Evolutionary conservation across 169 alveolate genomes (phyloP).

Genomic region (Cyclospora cayetanensis): DNA sequence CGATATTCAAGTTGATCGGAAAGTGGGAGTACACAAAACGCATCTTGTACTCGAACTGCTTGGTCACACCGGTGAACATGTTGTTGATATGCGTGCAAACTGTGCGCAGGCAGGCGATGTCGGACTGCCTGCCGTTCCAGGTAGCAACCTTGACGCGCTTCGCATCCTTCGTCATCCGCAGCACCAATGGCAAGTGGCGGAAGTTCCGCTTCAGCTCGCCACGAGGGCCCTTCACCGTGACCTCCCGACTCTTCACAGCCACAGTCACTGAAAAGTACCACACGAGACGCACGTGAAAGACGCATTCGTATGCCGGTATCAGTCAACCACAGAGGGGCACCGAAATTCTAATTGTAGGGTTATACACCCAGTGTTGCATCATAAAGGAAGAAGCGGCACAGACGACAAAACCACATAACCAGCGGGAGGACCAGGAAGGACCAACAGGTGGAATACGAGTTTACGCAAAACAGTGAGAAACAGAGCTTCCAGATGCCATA

Average conservation of each 20-base stretch:
- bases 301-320: too few species aligned
- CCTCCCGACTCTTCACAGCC: slow-evolving; percentile 93
- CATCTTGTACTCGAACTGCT: slow-evolving; percentile 98
- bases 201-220: slow-evolving; percentile 96
- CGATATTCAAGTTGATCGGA: slow-evolving; percentile 97
- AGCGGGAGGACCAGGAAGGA: too few species aligned
- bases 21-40: slow-evolving; percentile 99
- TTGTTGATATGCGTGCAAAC: slow-evolving; percentile 96
- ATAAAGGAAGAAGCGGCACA: too few species aligned
- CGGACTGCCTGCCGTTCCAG: slow-evolving; percentile 96
- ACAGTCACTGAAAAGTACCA: slow-evolving; percentile 87
- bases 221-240: slow-evolving; percentile 97
- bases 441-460: too few species aligned
- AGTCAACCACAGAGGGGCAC: too few species aligned
- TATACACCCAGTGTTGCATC: too few species aligned
- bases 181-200: slow-evolving; percentile 96
- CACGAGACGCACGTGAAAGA: not conserved
- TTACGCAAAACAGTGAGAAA: too few species aligned
- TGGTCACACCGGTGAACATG: slow-evolving; percentile 98
- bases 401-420: too few species aligned
- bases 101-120: slow-evolving; percentile 95
- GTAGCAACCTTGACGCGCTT: slow-evolving; percentile 91
- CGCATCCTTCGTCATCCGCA: slow-evolving; percentile 88
- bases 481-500: too few species aligned
- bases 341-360: too few species aligned